phyloP scores from a whole-genome alignment of 2,329 filamentous ascomycete genomes.

The Leptodontidium sp. region DNA sequence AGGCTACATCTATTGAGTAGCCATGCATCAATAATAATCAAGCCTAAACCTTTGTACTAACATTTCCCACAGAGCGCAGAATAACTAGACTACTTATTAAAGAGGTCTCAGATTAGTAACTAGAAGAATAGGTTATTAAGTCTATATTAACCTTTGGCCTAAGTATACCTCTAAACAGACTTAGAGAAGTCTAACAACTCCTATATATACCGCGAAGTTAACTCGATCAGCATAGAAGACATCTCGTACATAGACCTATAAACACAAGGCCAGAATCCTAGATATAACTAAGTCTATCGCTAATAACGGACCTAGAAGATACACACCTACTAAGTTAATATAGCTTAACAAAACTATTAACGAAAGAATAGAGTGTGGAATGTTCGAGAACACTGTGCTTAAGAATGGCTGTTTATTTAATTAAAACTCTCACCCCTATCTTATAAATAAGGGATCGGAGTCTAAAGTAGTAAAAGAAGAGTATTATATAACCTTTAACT shows the following conservation, averaged over 20 bases:
- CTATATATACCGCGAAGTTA: not conserved
- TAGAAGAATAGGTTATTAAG: not conserved
- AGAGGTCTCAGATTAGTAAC: not conserved
- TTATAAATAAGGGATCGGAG: not conserved
- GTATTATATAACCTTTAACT: too few species aligned
- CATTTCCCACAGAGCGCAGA: not conserved
- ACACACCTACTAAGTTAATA: not conserved
- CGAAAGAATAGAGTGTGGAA: not conserved
- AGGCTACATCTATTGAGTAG: too few species aligned
- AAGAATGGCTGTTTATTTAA: not conserved
- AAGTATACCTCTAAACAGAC: not conserved
- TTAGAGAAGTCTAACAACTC: not conserved
- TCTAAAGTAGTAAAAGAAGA: not conserved
- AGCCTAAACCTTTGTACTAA: not conserved
- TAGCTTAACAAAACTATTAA: not conserved
- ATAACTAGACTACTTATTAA: not conserved
- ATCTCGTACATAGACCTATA: not conserved
- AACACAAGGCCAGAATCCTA: not conserved
- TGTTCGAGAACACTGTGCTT: too few species aligned
- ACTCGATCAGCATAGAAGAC: not conserved
- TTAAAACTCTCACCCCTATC: not conserved
- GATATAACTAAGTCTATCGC: not conserved
- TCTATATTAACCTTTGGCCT: not conserved
- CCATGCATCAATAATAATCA: too few species aligned
- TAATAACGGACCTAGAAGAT: not conserved